These are phyloP conservation scores for Chaetomium tenue DNA, from an alignment of 495 filamentous ascomycete species.

Conservation along the genomic window DNA sequence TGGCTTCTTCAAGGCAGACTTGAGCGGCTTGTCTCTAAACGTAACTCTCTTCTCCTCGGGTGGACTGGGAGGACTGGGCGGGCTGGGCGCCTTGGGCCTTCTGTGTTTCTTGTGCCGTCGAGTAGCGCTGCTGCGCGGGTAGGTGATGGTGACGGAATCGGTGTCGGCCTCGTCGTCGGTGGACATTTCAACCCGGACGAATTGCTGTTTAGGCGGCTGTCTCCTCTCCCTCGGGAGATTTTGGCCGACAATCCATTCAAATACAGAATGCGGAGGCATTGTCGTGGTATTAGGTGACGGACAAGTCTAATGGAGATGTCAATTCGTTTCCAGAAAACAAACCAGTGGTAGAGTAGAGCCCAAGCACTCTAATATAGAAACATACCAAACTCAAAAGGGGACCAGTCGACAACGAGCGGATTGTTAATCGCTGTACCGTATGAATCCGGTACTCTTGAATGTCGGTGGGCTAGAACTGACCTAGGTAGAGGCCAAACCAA, in stretches of 20 bases:
- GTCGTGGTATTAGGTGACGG: background rate
- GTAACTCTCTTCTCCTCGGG: conserved; percentile 26
- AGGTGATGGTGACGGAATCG: conserved; percentile 39
- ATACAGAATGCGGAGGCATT: conserved; percentile 34
- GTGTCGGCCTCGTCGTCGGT: conserved; percentile 42
- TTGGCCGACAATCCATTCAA: conserved; percentile 46
- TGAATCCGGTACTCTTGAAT: background rate
- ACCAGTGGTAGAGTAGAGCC: background rate
- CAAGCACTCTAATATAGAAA: background rate
- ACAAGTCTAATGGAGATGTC: background rate
- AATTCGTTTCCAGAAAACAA: background rate
- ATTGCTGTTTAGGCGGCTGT: conserved; percentile 16
- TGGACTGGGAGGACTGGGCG: background rate
- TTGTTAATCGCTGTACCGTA: background rate
- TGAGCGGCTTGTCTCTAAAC: conserved; percentile 23
- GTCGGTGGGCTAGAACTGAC: background rate
- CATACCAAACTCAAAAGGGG: background rate
- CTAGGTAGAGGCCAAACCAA: background rate
- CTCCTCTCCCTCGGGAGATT: conserved; percentile 31
- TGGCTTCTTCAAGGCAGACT: conserved; percentile 29
- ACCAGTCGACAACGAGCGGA: background rate
- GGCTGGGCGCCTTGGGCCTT: background rate
- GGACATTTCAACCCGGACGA: conserved; percentile 36
- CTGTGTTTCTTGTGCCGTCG: background rate
- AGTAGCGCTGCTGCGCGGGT: conserved; percentile 26